Percentiles rank a stretch among this genome's conserved stretches.
phyloP scores from a whole-genome alignment of 805 yeast species.

The Starmerella kuoi region DNA sequence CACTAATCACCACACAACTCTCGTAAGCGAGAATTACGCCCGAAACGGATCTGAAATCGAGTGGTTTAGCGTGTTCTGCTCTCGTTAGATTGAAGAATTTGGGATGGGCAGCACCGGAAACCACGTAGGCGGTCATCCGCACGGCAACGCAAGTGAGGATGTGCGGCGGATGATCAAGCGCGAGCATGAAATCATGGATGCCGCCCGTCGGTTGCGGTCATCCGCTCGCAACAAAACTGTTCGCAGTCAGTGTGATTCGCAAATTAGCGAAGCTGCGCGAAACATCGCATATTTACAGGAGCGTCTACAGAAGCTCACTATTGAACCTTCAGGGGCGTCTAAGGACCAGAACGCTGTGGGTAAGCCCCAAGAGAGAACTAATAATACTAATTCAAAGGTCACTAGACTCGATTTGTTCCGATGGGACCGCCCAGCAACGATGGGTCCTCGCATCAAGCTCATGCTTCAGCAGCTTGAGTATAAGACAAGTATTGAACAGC shows the following conservation, averaged over 20 bases:
- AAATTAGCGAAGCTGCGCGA: conserved; percentile 80
- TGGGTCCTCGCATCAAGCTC: conserved; percentile 87
- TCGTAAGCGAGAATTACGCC: too few relatives aligned
- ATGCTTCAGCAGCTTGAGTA: conserved; percentile 93
- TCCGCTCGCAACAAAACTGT: conserved; percentile 70
- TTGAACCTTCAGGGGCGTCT: conserved; percentile 1
- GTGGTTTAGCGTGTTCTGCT: too few relatives aligned
- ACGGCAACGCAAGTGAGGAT: conserved; percentile 35
- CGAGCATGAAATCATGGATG: conserved; percentile 75
- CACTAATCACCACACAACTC: too few relatives aligned
- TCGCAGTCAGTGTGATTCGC: conserved; percentile 80
- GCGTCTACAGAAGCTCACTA: conserved; percentile 43
- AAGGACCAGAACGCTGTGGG: conserved; percentile 7
- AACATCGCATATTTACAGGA: conserved; percentile 81
- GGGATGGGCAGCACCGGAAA: neutral
- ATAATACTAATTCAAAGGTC: conserved; percentile 10
- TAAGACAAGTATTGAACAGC: conserved; percentile 85
- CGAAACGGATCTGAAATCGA: too few relatives aligned
- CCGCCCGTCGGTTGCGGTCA: conserved; percentile 69
- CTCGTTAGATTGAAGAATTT: too few relatives aligned
- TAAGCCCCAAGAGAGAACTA: conserved; percentile 32
- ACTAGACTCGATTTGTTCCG: conserved; percentile 56
- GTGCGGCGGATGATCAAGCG: conserved; percentile 77
- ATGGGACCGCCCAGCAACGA: conserved; percentile 75
- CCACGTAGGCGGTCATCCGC: neutral